Evolutionary conservation across 2,329 filamentous ascomycete genomes (phyloP), one percentile per base, ranked within the genome.

Genomic region (Botrytis sinoallii): DNA sequence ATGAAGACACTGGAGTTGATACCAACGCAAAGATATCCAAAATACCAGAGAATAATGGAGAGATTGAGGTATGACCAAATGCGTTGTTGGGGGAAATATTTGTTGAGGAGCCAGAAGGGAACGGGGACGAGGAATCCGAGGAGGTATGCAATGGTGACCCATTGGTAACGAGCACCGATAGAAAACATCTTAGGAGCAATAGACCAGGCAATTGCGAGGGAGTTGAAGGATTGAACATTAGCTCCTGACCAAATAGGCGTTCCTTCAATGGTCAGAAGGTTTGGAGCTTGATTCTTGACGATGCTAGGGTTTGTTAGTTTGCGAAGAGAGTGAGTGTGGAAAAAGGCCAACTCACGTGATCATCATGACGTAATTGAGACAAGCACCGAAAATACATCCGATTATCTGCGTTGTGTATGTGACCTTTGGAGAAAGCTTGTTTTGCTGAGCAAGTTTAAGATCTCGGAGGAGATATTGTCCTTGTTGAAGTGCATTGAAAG

Each of bases 141-240:
- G 46, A 93, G 86, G 88, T 90, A 93, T 82, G 92, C 93, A 84
- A 87, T 92, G 80, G 92, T 88, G 44, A 94, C 84, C 3, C 85
- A 85, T 1, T 87, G 85, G 81, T 93, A 93, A 12, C 91, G 84
- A 38, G 89, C 86, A 2, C 85, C 85, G 7, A 86, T 84, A 64
- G 87, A 89, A 81, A 93, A 94, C 81, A 94, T 91, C 67, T 91
- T 88, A 4, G 85, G 84, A 0, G 92, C 92, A 74, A 94, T 91
- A 73, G 92, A 91, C 92, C 91, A 92, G 77, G 92, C 88, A 66
- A 93, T 85, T 7, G 90, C 92, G 3, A 89, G 88, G 0, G 89
- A 92, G 83, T 91, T 93, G 82, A 87, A 87, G 0, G 86, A 85
- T 29, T 84, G 83, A 8, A 85, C 85, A 61, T 84, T 84, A 4